phyloP scores from a whole-genome alignment of 2,329 filamentous ascomycete species.

The Aureobasidium sp. region DNA sequence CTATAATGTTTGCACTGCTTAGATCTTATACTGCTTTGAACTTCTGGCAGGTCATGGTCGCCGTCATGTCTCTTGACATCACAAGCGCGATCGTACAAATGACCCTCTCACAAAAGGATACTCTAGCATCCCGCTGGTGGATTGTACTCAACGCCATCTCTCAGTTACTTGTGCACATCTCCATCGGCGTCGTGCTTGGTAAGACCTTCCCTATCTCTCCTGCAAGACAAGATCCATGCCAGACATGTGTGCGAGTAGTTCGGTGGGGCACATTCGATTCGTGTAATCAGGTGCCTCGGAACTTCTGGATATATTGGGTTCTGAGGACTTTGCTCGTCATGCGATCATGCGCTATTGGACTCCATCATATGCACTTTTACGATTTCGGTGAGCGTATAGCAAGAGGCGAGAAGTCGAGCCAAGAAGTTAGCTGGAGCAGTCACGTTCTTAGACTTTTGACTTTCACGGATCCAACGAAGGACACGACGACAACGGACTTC shows the following conservation, averaged over 20 bases:
- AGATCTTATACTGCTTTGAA: neutral
- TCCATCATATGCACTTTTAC: neutral
- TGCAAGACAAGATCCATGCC: neutral
- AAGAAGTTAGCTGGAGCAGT: neutral
- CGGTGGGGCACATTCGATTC: neutral
- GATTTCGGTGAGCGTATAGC: neutral
- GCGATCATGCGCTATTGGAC: neutral
- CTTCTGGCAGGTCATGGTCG: neutral
- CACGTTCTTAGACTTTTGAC: neutral
- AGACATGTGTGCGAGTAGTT: neutral
- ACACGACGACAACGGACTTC: neutral
- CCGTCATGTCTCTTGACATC: neutral
- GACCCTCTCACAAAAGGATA: neutral
- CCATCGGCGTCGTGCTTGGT: neutral
- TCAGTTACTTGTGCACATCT: neutral
- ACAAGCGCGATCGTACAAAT: neutral
- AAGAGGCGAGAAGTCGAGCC: neutral
- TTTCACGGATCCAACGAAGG: neutral
- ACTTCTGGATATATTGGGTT: neutral
- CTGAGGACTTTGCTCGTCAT: neutral
- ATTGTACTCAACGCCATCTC: neutral
- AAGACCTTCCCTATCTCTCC: neutral
- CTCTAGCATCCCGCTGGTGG: neutral
- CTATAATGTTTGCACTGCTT: neutral
- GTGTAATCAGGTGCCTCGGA: neutral